Evolutionary conservation across 441 rosid genomes (phyloP).

Genomic region (Pelargonium australe): DNA sequence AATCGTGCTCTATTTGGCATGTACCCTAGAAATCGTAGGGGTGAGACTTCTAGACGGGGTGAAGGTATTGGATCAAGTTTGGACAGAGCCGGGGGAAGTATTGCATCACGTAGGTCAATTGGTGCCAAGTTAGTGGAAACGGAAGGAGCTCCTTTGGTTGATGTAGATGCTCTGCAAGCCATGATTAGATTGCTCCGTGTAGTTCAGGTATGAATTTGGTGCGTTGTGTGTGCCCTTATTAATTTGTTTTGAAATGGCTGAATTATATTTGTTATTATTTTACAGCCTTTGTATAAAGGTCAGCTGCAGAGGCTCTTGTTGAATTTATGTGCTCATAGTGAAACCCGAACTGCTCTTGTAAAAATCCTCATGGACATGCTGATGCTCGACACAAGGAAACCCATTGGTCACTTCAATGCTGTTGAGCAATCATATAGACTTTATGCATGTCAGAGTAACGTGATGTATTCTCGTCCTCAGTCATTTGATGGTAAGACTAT

Average conservation of each 20-base stretch:
- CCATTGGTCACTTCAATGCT: constrained; percentile 36
- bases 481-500: constrained; percentile 67
- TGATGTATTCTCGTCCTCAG: constrained; percentile 92
- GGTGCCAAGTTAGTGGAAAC: constrained; percentile 75
- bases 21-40: constrained; percentile 94
- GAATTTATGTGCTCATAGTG: constrained; percentile 87
- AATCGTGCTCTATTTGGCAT: constrained; percentile 83
- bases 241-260: constrained; percentile 1
- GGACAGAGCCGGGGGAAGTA: constrained; percentile 52
- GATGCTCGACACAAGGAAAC: constrained; percentile 66
- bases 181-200: constrained; percentile 86
- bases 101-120: constrained; percentile 58
- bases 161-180: constrained; percentile 70
- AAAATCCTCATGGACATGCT: constrained; percentile 86
- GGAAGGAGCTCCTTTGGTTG: constrained; percentile 87
- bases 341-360: constrained; percentile 73
- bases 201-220: constrained; percentile 66
- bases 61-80: constrained; percentile 68
- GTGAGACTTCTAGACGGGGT: constrained; percentile 86
- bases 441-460: constrained; percentile 90
- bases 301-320: constrained; percentile 88
- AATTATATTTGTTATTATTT: constrained; percentile 15
- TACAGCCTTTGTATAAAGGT: constrained; percentile 93
- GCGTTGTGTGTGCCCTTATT: background rate
- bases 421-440: constrained; percentile 76